Evolutionary conservation across 1,284 basidiomycete genomes (phyloP).

Genomic region (Coriolopsis trogii): DNA sequence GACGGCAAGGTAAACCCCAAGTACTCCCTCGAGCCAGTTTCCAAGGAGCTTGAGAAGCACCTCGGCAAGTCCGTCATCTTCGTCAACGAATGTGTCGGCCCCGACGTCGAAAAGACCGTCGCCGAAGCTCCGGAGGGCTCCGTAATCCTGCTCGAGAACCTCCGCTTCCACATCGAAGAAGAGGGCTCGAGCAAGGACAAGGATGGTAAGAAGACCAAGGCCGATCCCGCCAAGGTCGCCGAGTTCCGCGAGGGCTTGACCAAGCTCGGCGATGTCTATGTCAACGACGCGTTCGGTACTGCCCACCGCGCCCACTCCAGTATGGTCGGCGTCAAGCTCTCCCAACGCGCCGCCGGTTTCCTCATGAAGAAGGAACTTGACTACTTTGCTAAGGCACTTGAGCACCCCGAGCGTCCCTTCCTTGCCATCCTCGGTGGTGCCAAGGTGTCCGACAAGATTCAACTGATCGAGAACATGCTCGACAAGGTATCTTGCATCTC

Average conservation of each 20-base stretch:
- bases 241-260: constrained; percentile 90
- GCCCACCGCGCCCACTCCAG: constrained; percentile 98
- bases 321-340: constrained; percentile 96
- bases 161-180: constrained; percentile 98
- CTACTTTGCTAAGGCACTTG: constrained; percentile 97
- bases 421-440: constrained; percentile 98
- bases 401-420: constrained; percentile 94
- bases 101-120: constrained; percentile 82
- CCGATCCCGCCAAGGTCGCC: constrained; percentile 81
- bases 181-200: constrained; percentile 95
- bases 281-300: constrained; percentile 99
- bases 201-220: constrained; percentile 92
- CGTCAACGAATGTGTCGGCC: constrained; percentile 86
- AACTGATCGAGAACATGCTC: constrained; percentile 98
- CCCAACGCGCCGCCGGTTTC: constrained; percentile 94
- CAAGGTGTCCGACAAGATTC: constrained; percentile 99
- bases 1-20: constrained; percentile 91
- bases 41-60: constrained; percentile 72
- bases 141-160: constrained; percentile 94
- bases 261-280: constrained; percentile 93
- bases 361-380: constrained; percentile 99
- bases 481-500: constrained; percentile 75
- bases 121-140: constrained; percentile 73
- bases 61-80: constrained; percentile 80
- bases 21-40: constrained; percentile 91